Evolutionary conservation across 2,329 filamentous ascomycete genomes (phyloP).

Genomic region (Pyrenochaeta sp.): DNA sequence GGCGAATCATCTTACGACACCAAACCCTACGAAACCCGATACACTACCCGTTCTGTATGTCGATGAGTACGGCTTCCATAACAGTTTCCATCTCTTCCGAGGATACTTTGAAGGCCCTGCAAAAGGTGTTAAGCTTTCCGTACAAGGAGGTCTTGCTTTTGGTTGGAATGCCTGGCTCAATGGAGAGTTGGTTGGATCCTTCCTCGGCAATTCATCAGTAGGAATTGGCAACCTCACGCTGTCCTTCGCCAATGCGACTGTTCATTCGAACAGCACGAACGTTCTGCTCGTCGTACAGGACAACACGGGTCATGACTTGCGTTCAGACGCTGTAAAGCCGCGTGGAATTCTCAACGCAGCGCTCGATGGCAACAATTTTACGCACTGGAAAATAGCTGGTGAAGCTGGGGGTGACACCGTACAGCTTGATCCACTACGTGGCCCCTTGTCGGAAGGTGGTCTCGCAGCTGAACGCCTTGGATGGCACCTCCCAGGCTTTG

Average conservation of each 20-base stretch:
- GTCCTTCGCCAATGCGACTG: slow-evolving; percentile 60
- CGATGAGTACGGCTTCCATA: slow-evolving; percentile 54
- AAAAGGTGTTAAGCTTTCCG: slow-evolving; percentile 59
- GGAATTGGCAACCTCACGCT: slow-evolving; percentile 52
- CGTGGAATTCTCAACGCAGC: slow-evolving; percentile 64
- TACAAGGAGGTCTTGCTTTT: slow-evolving; percentile 64
- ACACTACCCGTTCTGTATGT: slow-evolving; percentile 53
- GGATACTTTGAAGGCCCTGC: slow-evolving; percentile 49
- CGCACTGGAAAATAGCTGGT: slow-evolving; percentile 66
- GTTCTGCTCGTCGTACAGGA: slow-evolving; percentile 66
- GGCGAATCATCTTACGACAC: slow-evolving; percentile 48
- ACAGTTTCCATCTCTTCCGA: slow-evolving; percentile 54
- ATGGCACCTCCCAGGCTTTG: slow-evolving; percentile 66
- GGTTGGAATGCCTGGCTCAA: slow-evolving; percentile 68
- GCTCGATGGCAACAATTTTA: slow-evolving; percentile 58
- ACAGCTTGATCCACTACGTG: slow-evolving; percentile 64
- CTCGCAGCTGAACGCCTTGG: slow-evolving; percentile 66
- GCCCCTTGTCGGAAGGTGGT: slow-evolving; percentile 66
- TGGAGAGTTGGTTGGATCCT: slow-evolving; percentile 64
- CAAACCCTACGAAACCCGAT: slow-evolving; percentile 49
- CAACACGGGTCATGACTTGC: slow-evolving; percentile 67
- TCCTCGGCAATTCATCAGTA: slow-evolving; percentile 58
- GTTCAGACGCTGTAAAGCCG: slow-evolving; percentile 57
- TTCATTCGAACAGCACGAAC: slow-evolving; percentile 53
- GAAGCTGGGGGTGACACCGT: slow-evolving; percentile 61